A percentile compares a stretch with the other conserved stretches of the same genome.
Evolutionary conservation across 2,329 filamentous ascomycete species (phyloP).

Genomic region (Ophiostoma tasmaniense): DNA sequence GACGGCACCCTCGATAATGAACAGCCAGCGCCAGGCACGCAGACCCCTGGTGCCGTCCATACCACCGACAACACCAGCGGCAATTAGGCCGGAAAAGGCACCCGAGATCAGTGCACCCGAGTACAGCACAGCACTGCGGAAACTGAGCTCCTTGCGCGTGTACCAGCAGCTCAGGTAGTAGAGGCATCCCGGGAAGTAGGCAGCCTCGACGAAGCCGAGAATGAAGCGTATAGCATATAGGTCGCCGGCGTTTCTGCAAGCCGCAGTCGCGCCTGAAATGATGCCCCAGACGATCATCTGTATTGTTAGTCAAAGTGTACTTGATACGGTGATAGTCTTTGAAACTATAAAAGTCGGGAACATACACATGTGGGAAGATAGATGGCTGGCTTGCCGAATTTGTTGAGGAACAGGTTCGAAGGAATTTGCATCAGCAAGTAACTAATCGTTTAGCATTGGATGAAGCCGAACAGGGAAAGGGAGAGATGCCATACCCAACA

Average conservation of each 20-base stretch:
- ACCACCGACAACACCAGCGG: conserved; percentile 55
- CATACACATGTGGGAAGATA: conserved; percentile 38
- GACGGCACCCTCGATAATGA: conserved; percentile 18
- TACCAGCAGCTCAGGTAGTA: conserved; percentile 51
- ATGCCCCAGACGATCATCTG: conserved; percentile 43
- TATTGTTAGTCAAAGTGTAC: not conserved
- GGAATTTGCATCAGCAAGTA: conserved; percentile 45
- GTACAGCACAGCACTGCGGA: conserved; percentile 48
- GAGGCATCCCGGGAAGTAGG: conserved; percentile 24
- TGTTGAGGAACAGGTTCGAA: conserved; percentile 44
- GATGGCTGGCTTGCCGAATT: conserved; percentile 40
- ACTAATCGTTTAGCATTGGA: conserved; percentile 21
- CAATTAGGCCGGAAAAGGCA: conserved; percentile 55
- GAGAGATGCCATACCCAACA: conserved; percentile 33
- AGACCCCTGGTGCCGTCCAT: conserved; percentile 51
- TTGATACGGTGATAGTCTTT: too few species aligned
- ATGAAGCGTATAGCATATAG: conserved; percentile 36
- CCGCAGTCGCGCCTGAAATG: conserved; percentile 36
- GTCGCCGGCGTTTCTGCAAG: conserved; percentile 29
- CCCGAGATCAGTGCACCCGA: conserved; percentile 57
- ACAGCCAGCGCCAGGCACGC: conserved; percentile 31
- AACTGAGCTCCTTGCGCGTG: conserved; percentile 53
- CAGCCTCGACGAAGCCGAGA: conserved; percentile 36
- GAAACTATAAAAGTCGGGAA: not conserved
- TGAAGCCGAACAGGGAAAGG: not conserved